A percentile compares a stretch with the other conserved stretches of the same genome.
phyloP scores from a whole-genome alignment of 192 early-diverging fungal species.

The Coemansia sp. region DNA sequence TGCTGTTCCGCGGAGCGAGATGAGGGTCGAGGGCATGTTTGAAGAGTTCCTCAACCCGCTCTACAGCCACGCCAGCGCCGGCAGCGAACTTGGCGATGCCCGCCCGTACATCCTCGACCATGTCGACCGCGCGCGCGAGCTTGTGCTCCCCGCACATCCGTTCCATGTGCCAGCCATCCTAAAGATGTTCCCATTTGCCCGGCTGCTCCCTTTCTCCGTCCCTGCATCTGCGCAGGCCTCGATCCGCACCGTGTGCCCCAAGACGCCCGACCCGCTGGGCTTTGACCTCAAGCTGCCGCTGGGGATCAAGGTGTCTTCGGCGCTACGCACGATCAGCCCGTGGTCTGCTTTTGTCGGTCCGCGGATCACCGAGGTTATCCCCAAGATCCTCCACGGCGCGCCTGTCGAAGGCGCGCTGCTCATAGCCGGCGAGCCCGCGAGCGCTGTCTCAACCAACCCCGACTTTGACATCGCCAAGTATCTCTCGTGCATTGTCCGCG shows the following conservation, averaged over 20 bases:
- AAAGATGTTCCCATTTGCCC: conserved; percentile 41
- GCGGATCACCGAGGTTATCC: conserved; percentile 47
- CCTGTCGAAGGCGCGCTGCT: conserved; percentile 30
- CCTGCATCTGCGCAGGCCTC: conserved; percentile 54
- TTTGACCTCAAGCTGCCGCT: conserved; percentile 54
- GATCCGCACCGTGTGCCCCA: conserved; percentile 52
- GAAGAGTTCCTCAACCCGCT: conserved; percentile 35
- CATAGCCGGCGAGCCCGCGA: conserved; percentile 54
- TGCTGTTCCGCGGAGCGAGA: conserved; percentile 40
- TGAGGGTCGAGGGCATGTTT: conserved; percentile 47
- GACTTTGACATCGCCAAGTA: conserved; percentile 61
- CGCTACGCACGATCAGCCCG: conserved; percentile 61
- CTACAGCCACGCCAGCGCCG: conserved; percentile 14
- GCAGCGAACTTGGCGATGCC: neutral
- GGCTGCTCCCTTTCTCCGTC: conserved; percentile 33
- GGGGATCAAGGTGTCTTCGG: conserved; percentile 60
- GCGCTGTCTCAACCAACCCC: conserved; percentile 40
- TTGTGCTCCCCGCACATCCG: conserved; percentile 58
- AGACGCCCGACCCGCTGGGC: conserved; percentile 13
- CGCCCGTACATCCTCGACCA: conserved; percentile 21
- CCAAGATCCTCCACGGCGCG: conserved; percentile 35
- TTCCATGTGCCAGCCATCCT: conserved; percentile 57
- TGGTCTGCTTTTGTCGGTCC: conserved; percentile 57
- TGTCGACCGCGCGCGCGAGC: conserved; percentile 13
- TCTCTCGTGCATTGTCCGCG: conserved; percentile 54